Conservation (phyloP, 257 asterid species). For the Solanum bulbocastanum region DNA sequence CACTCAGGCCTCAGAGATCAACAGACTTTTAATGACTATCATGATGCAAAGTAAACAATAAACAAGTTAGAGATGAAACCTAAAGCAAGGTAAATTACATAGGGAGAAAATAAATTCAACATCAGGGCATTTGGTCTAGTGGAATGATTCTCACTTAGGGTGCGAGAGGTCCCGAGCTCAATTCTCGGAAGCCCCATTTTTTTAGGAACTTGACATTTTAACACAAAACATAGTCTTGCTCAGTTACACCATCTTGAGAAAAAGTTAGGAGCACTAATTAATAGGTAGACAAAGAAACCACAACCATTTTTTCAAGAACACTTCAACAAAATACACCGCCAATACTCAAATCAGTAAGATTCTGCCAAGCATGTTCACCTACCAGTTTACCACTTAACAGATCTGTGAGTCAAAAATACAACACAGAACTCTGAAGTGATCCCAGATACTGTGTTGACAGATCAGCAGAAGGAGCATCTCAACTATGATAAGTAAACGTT, state of each 20-base stretch:
- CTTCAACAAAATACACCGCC: background rate
- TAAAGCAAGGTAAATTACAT: too few species aligned
- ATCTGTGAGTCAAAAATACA: background rate
- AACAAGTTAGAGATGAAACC: background rate
- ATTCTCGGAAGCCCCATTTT: constrained; percentile 70
- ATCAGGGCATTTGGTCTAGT: constrained; percentile 67
- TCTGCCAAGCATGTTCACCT: background rate
- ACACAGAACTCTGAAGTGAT: background rate
- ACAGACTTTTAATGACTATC: background rate
- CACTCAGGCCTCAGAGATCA: background rate
- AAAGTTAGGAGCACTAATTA: background rate
- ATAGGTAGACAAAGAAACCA: background rate
- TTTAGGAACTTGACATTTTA: background rate
- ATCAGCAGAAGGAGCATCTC: background rate
- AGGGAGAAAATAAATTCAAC: background rate
- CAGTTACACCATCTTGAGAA: background rate
- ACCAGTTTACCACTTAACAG: background rate
- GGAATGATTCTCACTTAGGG: constrained; percentile 85
- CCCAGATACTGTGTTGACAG: background rate
- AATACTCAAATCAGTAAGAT: background rate
- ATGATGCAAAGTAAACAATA: background rate
- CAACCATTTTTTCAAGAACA: background rate
- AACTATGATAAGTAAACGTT: background rate
- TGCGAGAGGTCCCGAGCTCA: constrained; percentile 93
- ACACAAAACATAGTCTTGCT: background rate